phyloP scores from a whole-genome alignment of 176 grass and related monocot species.

The Thalia dealbata region DNA sequence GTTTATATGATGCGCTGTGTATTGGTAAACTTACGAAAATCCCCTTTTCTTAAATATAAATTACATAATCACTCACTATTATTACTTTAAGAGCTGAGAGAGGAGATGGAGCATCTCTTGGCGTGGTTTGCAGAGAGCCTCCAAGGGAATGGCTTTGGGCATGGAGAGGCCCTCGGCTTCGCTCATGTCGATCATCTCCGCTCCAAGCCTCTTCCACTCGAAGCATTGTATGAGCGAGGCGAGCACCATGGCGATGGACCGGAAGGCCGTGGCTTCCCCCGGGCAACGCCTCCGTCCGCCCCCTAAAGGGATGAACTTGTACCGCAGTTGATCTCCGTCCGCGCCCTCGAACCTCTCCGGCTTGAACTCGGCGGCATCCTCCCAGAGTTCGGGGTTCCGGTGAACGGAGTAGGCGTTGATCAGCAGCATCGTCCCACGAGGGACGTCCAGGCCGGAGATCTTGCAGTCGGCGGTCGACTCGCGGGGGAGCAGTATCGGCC shows the following conservation, averaged over 20 bases:
- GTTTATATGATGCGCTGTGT: too few relatives aligned
- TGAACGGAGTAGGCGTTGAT: slow-evolving; percentile 46
- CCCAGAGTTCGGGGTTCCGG: slow-evolving; percentile 27
- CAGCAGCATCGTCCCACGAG: slow-evolving; percentile 33
- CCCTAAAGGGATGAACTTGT: slow-evolving; percentile 36
- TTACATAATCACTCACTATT: too few relatives aligned
- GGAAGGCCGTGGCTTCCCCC: slow-evolving; percentile 21
- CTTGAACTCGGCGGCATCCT: slow-evolving; percentile 24
- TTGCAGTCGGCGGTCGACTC: slow-evolving; percentile 26
- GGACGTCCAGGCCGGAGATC: slow-evolving; percentile 20
- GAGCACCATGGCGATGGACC: slow-evolving; percentile 4
- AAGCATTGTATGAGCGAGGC: slow-evolving; percentile 29
- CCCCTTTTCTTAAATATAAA: too few relatives aligned
- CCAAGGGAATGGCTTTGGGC: slow-evolving; percentile 13
- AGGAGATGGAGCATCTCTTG: background rate
- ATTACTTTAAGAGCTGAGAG: too few relatives aligned
- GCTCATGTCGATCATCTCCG: slow-evolving; percentile 18
- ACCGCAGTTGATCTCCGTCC: background rate
- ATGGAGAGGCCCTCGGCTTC: slow-evolving; percentile 12
- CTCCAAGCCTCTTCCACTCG: slow-evolving; percentile 25
- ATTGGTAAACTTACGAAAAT: too few relatives aligned
- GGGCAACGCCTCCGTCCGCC: slow-evolving; percentile 43
- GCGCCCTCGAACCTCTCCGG: slow-evolving; percentile 33
- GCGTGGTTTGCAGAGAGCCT: slow-evolving; percentile 17
- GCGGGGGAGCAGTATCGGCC: slow-evolving; percentile 32